Base-by-base conservation (phyloP, 805 yeast genomes). In the Wickerhamiella occidentalis region DNA sequence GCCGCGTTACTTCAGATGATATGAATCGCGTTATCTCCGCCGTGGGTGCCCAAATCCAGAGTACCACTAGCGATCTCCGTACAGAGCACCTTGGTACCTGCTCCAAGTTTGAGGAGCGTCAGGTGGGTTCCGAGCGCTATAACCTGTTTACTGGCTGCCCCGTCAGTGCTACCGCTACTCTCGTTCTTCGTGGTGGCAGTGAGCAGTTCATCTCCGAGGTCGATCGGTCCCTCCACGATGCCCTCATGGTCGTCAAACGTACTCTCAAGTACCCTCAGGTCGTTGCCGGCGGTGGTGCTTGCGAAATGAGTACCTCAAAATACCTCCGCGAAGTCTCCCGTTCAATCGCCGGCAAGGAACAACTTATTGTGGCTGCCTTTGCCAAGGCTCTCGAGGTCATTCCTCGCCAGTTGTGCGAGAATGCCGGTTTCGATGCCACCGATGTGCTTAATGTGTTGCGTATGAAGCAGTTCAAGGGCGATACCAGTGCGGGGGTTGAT, bases 211-310 rank as follows among this genome's bases (percentile, higher is more conserved):
- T 92, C 61, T 96, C 95, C 49, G 98, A 92, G 71, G 96, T 94
- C 22, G 98, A 92, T 66, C 78, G 98, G 68, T 90, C 96, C 1
- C 73, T 92, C 57, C 97, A 92, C 63, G 99, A 92, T 69, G 98
- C 98, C 46, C 86, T 92, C 46, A 90, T 90, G 98, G 88, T 92
- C 64, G 97, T 90, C 42, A 90, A 88, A 69, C 77, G 98, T 59
- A 94, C 97, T 1, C 78, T 92, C 38, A 80, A 84, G 61, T 88
- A 88, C 64, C 82, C 80, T 61, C 70, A 77, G 25, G 79, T 92
- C 56, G 98, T 92, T 51, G 97, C 95, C 12, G 99, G 99, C 54
- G 99, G 99, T 56, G 99, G 99, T 55, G 99, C 99, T 30, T 82
- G 87, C 55, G 98, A 92, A 68, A 92, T 92, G 98, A 97, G 92